Base-by-base conservation (phyloP, 1,284 basidiomycete species). In the Mycosarcoma maydis region DNA sequence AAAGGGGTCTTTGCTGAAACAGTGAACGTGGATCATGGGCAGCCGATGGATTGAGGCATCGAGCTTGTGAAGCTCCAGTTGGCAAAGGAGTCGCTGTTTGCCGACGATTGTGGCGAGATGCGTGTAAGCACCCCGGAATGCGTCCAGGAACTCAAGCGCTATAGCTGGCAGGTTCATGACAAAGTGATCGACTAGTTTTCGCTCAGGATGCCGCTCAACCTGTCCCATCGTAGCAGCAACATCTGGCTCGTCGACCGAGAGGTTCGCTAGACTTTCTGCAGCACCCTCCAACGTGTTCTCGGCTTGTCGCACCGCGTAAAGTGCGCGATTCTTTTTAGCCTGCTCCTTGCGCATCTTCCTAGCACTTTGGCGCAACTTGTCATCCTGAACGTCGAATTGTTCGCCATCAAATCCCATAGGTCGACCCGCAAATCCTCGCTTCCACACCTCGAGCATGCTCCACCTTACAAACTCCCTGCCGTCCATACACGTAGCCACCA, bases 141-240 rank as follows among this genome's bases (percentile, higher is more conserved):
- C 91, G 77, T 92, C 90, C 52, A 99, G 85, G 83, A 98, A 98
- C 46, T 88, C 86, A 57, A 98, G 88, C 0, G 95, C 94, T 23
- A 89, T 90, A 59, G 92, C 93, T 3, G 96, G 96, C 20, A 99
- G 85, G 82, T 99, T 99, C 93, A 99, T 96, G 19, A 98, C 89
- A 77, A 92, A 96, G 81, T 97, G 95, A 20, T 88, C 86, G 10
- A 78, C 48, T 5, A 81, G 38, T 27, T 56, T 49, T 3, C 71
- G 52, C 4, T 6, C 4, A 16, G 39, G 3, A 26, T 41, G 39
- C 8, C 24, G 39, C 13, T 39, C 22, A 13, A 24, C n/a, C n/a
- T n/a, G n/a, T n/a, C n/a, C n/a, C n/a, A n/a, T n/a, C n/a, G n/a
- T 30, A 14, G 29, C 8, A 11, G 20, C 27, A 22, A 42, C 33